Evolutionary conservation across 352 stramenopile genomes (phyloP).

Genomic region (Globisporangium viniferum): DNA sequence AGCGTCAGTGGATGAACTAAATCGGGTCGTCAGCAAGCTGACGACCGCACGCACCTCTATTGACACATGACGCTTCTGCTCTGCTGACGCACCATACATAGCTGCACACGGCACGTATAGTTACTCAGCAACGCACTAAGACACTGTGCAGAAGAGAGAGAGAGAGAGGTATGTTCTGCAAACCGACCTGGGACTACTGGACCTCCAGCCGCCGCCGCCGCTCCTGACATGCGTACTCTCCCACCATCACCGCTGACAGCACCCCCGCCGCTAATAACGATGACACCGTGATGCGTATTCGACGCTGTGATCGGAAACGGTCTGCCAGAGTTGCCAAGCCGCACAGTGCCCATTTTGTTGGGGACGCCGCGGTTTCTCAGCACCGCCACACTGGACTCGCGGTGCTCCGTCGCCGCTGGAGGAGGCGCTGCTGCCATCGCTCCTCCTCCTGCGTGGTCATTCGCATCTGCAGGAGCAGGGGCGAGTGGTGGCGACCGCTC

Average conservation of each 20-base stretch:
- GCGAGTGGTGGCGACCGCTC: no score
- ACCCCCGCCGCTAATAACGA: not conserved
- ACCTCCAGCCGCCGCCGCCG: not conserved
- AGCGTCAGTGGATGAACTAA: not conserved
- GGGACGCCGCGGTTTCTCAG: conserved; percentile 33
- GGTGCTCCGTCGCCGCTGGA: not conserved
- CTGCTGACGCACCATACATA: not conserved
- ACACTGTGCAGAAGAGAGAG: not conserved
- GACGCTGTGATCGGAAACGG: conserved; percentile 24
- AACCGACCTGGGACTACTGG: not conserved
- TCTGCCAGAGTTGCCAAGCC: conserved; percentile 44
- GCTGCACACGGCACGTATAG: not conserved
- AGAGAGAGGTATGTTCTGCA: not conserved
- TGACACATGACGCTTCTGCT: not conserved
- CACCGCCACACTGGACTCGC: not conserved
- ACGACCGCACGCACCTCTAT: not conserved
- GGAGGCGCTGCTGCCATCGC: conserved; percentile 13
- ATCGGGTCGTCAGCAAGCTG: not conserved
- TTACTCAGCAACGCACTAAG: not conserved
- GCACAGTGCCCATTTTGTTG: conserved; percentile 45
- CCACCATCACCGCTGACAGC: not conserved
- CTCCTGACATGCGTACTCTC: not conserved
- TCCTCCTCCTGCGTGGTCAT: not conserved
- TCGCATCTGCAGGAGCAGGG: no score
- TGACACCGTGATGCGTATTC: not conserved